Evolutionary conservation across 176 grass and related monocot genomes (phyloP).

Genomic region (Oropetium thomaeum): DNA sequence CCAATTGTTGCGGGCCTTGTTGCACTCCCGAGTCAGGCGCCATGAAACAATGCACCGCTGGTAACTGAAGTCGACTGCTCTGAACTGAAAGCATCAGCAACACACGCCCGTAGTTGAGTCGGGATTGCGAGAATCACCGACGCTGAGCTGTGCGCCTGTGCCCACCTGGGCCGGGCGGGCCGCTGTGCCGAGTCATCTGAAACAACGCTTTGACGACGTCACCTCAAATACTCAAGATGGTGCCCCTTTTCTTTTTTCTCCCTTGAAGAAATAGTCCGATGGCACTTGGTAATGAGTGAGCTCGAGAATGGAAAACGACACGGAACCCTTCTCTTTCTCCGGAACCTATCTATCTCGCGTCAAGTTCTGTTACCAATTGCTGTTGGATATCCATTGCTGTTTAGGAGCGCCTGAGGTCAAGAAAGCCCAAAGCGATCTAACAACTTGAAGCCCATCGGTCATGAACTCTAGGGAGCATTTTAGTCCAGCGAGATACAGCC

Average conservation of each 20-base stretch:
- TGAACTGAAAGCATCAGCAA: too few relatives aligned
- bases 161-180: too few relatives aligned
- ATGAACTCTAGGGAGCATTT: neutral
- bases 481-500: neutral
- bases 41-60: neutral
- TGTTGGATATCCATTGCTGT: neutral
- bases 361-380: neutral
- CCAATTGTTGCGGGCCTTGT: neutral
- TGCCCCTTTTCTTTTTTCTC: too few relatives aligned
- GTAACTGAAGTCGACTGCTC: neutral
- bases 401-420: too few relatives aligned
- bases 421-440: neutral
- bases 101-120: neutral
- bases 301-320: neutral
- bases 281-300: conserved; percentile 23
- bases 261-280: too few relatives aligned
- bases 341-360: neutral
- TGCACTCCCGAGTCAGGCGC: conserved; percentile 16
- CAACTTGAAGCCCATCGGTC: neutral
- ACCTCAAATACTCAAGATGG: neutral
- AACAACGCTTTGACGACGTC: neutral
- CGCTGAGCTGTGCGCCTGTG: too few relatives aligned
- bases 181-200: neutral
- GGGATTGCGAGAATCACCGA: neutral
- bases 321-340: neutral